These are phyloP conservation scores for Candida easanensis DNA, from an alignment of 805 yeast genomes.

Conservation along the genomic window DNA sequence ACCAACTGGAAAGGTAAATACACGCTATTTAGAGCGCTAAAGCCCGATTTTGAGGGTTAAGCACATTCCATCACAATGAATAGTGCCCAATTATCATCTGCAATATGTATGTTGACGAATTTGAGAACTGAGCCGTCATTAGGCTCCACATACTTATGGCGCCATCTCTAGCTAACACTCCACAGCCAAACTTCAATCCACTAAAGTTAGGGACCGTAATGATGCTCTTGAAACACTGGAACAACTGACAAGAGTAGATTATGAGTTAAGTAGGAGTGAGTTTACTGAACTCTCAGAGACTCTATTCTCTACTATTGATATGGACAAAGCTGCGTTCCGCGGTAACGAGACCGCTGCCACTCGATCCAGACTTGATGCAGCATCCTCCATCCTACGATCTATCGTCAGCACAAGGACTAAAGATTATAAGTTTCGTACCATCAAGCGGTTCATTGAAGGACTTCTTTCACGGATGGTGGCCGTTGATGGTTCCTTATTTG, in stretches of 20 bases:
- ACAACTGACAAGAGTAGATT: constrained; percentile 23
- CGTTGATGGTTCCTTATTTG: constrained; percentile 17
- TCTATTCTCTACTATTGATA: constrained; percentile 30
- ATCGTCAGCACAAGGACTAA: constrained; percentile 13
- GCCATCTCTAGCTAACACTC: constrained; percentile 8
- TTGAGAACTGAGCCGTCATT: no score
- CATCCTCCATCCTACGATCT: constrained; percentile 32
- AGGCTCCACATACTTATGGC: no score
- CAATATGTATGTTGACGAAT: no score
- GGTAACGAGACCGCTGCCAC: constrained; percentile 28
- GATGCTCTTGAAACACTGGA: constrained; percentile 45
- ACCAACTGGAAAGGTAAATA: no score
- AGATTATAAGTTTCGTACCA: constrained; percentile 17
- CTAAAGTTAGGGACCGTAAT: constrained; percentile 52
- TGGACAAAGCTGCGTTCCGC: constrained; percentile 34
- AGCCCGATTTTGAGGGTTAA: no score
- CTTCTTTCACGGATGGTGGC: constrained; percentile 13
- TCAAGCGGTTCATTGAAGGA: constrained; percentile 12
- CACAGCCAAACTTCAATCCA: constrained; percentile 38
- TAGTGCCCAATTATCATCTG: no score
- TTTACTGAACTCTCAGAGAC: constrained; percentile 26
- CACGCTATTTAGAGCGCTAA: no score
- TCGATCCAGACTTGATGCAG: constrained; percentile 31
- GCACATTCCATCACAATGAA: no score
- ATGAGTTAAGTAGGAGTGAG: constrained; percentile 25